A percentile compares a stretch with the other conserved stretches of the same genome.
Evolutionary conservation across 1,139 yeast genomes (phyloP).

Genomic region (Yamadazyma epiphylla): DNA sequence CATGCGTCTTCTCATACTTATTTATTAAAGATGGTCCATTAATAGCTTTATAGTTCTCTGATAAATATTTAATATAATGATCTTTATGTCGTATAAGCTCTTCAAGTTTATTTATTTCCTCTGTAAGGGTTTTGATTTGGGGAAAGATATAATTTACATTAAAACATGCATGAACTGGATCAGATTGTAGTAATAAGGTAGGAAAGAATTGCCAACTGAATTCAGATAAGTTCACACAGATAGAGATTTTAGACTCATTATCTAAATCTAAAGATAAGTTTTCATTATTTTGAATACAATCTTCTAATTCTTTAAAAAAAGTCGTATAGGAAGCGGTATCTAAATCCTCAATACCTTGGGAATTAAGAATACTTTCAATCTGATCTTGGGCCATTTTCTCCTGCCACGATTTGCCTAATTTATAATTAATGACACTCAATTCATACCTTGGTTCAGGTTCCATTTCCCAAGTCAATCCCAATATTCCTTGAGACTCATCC

Average conservation of each 20-base stretch:
- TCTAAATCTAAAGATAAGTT: too few relatives aligned
- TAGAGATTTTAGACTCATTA: too few relatives aligned
- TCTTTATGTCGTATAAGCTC: constrained; percentile 27
- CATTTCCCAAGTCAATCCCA: too few relatives aligned
- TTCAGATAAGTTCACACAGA: too few relatives aligned
- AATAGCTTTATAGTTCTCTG: constrained; percentile 34
- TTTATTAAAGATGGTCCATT: constrained; percentile 33
- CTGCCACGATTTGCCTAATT: constrained; percentile 5
- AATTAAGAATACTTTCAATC: constrained; percentile 15
- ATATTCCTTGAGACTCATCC: too few relatives aligned
- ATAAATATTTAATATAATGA: constrained; percentile 28
- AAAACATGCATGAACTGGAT: too few relatives aligned
- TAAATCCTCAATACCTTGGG: constrained; percentile 23
- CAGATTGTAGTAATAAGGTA: too few relatives aligned
- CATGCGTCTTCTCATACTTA: constrained; percentile 21
- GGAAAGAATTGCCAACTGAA: too few relatives aligned
- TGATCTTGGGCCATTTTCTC: constrained; percentile 14
- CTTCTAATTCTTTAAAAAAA: too few relatives aligned
- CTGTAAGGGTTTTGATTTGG: constrained; percentile 15
- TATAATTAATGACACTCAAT: too few relatives aligned
- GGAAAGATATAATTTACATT: not conserved
- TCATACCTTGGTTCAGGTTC: not conserved
- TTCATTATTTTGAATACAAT: too few relatives aligned
- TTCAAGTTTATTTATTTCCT: constrained; percentile 20
- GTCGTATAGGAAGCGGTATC: too few relatives aligned